phyloP scores from a whole-genome alignment of 139 green algal species.

The Monoraphidium neglectum region DNA sequence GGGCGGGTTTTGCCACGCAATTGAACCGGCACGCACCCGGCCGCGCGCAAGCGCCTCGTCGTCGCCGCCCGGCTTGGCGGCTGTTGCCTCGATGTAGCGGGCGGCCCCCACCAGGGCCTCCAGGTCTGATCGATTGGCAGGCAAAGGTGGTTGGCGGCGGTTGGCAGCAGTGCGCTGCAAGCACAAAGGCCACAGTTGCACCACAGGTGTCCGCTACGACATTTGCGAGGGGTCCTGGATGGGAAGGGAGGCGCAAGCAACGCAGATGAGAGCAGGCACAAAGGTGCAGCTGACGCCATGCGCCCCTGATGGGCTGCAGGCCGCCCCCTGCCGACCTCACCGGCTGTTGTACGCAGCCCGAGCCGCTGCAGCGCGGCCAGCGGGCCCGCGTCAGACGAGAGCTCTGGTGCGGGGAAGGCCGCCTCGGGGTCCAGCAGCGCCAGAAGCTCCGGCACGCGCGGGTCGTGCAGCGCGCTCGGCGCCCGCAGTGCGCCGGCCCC shows the following conservation, averaged over 20 bases:
- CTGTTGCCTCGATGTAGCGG: constrained; percentile 45
- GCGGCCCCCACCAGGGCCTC: constrained; percentile 64
- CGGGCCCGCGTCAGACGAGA: not conserved
- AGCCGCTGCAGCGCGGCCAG: constrained; percentile 61
- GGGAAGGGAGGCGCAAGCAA: no score
- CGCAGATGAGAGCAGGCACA: no score
- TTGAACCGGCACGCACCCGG: constrained; percentile 31
- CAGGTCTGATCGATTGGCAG: constrained; percentile 6
- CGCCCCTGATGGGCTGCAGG: no score
- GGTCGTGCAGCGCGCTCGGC: constrained; percentile 68
- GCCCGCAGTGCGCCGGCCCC: constrained; percentile 35
- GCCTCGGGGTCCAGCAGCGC: constrained; percentile 57
- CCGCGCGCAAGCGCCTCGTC: constrained; percentile 56
- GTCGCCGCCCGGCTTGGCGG: constrained; percentile 9
- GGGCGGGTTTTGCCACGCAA: no score
- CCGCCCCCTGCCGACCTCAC: no score
- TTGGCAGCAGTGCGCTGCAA: no score
- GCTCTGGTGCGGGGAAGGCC: constrained; percentile 49
- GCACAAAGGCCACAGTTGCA: no score
- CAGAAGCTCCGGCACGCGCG: constrained; percentile 60
- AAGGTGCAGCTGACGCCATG: no score
- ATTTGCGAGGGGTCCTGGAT: no score
- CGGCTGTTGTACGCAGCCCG: constrained; percentile 49
- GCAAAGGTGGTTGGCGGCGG: no score
- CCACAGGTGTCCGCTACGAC: no score